A percentile compares a stretch with the other conserved stretches of the same genome.
These are phyloP conservation scores for Irpex sp. DNA, from an alignment of 1,284 basidiomycete genomes.

Conservation along the genomic window DNA sequence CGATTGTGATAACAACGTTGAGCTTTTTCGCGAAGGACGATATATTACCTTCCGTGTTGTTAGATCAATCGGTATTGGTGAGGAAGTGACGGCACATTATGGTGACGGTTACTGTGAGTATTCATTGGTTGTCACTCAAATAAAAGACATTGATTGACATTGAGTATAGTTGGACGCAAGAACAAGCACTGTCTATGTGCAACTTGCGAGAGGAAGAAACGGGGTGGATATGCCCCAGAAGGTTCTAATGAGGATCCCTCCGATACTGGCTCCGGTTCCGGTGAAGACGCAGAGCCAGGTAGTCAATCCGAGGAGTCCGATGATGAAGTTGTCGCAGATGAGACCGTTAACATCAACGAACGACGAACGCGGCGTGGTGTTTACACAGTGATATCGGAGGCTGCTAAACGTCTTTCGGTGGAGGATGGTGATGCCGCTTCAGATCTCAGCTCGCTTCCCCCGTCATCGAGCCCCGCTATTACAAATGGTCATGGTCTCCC, in stretches of 20 bases:
- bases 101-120: constrained; percentile 80
- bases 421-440: constrained; percentile 28
- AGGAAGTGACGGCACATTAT: constrained; percentile 86
- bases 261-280: constrained; percentile 34
- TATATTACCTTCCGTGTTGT: constrained; percentile 89
- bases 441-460: constrained; percentile 42
- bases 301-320: constrained; percentile 26
- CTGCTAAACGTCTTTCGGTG: constrained; percentile 47
- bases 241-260: constrained; percentile 45
- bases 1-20: constrained; percentile 88
- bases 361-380: constrained; percentile 74
- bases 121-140: constrained; percentile 1
- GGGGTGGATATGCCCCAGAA: constrained; percentile 71
- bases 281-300: constrained; percentile 31
- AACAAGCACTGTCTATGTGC: constrained; percentile 88
- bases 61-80: constrained; percentile 74
- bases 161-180: constrained; percentile 74
- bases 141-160: constrained; percentile 35
- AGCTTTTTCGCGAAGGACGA: constrained; percentile 81
- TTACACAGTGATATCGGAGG: constrained; percentile 60
- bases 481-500: constrained; percentile 26
- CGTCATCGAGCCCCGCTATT: constrained; percentile 20
- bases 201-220: constrained; percentile 77
- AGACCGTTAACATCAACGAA: constrained; percentile 55
- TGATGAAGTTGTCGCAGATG: constrained; percentile 30